Conservation (phyloP, 75 land plant genomes). For the Cunninghamia lanceolata region DNA sequence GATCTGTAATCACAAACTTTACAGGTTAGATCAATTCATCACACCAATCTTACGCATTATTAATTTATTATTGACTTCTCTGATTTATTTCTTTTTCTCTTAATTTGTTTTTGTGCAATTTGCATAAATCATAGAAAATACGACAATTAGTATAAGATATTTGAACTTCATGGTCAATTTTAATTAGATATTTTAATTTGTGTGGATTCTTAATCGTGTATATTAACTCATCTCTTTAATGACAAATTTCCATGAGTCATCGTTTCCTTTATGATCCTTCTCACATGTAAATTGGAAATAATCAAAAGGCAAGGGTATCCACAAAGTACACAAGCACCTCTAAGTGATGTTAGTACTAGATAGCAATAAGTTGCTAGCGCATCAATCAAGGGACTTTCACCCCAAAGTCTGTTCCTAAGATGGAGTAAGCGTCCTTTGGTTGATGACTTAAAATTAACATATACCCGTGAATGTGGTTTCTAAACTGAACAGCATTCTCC, state of each 20-base stretch:
- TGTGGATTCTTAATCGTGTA: background rate
- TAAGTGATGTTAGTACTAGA: background rate
- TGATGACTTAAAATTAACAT: no score
- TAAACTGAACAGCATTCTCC: no score
- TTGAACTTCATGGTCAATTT: background rate
- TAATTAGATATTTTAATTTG: background rate
- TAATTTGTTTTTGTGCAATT: no score
- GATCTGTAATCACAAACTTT: background rate
- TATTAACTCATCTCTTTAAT: background rate
- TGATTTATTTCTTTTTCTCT: background rate
- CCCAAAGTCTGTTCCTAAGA: background rate
- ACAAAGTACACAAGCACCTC: background rate
- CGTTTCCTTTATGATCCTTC: background rate
- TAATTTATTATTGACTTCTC: no score
- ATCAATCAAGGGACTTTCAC: background rate
- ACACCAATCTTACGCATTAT: background rate
- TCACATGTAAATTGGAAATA: background rate
- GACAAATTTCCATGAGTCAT: background rate
- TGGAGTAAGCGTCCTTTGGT: no score
- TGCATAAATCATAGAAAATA: no score
- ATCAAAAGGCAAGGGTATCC: background rate
- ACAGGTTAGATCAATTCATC: background rate
- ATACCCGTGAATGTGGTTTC: no score
- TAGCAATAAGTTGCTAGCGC: background rate
- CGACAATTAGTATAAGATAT: background rate